Percentiles rank a stretch among this genome's conserved stretches.
These are phyloP conservation scores for Lipomyces yamadae DNA, from an alignment of 805 yeast genomes.

Conservation along the genomic window DNA sequence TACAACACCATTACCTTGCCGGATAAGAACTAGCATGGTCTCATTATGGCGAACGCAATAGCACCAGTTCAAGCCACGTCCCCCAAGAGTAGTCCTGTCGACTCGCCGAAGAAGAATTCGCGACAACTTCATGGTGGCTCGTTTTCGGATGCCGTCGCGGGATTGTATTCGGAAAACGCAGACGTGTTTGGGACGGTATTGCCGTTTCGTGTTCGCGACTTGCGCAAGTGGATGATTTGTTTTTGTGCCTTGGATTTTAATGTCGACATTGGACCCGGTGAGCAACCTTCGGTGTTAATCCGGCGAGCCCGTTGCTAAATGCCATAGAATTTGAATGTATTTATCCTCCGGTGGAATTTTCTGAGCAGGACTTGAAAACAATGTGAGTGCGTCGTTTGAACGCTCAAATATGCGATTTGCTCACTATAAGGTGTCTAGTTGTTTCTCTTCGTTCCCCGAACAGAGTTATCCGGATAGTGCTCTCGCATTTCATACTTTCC, in stretches of 20 bases:
- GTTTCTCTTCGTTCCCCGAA: conserved; percentile 37
- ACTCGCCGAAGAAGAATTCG: not conserved
- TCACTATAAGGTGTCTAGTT: conserved; percentile 9
- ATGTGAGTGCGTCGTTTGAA: conserved; percentile 17
- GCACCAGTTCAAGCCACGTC: not conserved
- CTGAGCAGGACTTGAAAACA: conserved; percentile 33
- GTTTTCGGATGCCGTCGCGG: conserved; percentile 28
- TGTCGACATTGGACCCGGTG: conserved; percentile 34
- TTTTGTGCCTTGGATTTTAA: conserved; percentile 35
- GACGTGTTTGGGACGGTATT: conserved; percentile 10
- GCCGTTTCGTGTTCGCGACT: conserved; percentile 22
- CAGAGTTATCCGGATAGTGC: conserved; percentile 31
- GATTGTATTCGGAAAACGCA: conserved; percentile 10
- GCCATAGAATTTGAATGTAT: conserved; percentile 33
- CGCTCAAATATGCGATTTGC: not conserved
- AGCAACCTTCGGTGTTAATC: too few relatives aligned
- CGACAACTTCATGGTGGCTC: conserved; percentile 12
- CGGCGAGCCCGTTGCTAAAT: not conserved
- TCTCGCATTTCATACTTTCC: conserved; percentile 31
- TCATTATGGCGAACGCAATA: not conserved
- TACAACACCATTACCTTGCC: not conserved
- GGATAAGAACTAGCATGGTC: not conserved
- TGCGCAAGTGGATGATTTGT: conserved; percentile 31
- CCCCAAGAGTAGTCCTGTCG: not conserved
- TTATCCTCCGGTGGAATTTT: conserved; percentile 29